Evolutionary conservation across 179 eudicot genomes (phyloP).

Genomic region (Beta macrorhiza): DNA sequence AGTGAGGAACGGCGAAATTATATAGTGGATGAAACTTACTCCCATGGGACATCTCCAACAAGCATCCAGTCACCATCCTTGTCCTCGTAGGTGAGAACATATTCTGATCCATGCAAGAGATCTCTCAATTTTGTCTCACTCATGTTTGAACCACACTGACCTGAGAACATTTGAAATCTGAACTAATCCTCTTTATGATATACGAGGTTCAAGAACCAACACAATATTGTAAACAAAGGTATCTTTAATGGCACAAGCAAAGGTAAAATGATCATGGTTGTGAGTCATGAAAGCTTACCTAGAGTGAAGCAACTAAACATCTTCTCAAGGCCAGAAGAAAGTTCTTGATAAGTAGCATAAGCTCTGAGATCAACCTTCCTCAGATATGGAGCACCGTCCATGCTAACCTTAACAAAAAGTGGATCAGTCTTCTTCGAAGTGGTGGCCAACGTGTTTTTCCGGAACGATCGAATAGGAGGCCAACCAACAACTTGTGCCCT

Average conservation of each 20-base stretch:
- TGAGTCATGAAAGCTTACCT: conserved; percentile 38
- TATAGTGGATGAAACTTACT: conserved; percentile 47
- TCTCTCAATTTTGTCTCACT: conserved; percentile 78
- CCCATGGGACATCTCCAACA: conserved; percentile 97
- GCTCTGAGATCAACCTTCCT: conserved; percentile 81
- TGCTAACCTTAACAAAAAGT: conserved; percentile 86
- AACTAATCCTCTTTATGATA: conserved; percentile 21
- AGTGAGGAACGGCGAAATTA: background rate
- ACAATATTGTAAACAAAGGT: background rate
- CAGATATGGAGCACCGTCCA: conserved; percentile 93
- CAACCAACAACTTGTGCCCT: conserved; percentile 97
- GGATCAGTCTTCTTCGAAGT: conserved; percentile 65
- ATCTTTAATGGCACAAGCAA: background rate
- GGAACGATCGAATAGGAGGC: conserved; percentile 81
- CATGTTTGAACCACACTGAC: conserved; percentile 70
- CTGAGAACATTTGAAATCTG: conserved; percentile 32
- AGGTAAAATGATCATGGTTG: background rate
- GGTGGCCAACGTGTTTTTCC: conserved; percentile 72
- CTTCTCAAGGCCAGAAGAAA: conserved; percentile 76
- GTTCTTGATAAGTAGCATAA: conserved; percentile 63
- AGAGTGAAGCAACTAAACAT: conserved; percentile 93
- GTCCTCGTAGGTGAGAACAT: conserved; percentile 82
- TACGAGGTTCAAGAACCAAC: background rate
- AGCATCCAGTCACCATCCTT: conserved; percentile 98
- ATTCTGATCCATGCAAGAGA: conserved; percentile 79